Conservation (phyloP, 495 filamentous ascomycete genomes). For the Viridothelium virens region DNA sequence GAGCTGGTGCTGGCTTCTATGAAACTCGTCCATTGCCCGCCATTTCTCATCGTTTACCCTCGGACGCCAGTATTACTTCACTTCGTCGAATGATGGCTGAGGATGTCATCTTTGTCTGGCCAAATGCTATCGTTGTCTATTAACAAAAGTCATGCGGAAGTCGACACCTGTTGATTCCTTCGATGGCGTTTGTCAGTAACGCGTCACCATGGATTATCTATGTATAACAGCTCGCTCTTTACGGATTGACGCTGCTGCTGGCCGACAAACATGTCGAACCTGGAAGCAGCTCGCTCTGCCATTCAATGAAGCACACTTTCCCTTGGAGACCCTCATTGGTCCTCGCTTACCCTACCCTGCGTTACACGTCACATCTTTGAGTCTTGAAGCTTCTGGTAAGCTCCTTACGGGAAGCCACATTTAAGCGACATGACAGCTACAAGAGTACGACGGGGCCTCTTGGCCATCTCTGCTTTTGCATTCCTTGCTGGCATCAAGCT, state of each 20-base stretch:
- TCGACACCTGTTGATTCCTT: neutral
- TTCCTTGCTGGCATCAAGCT: neutral
- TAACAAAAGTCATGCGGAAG: neutral
- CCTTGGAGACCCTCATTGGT: neutral
- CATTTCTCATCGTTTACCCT: too few relatives aligned
- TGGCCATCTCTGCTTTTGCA: neutral
- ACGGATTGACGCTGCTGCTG: neutral
- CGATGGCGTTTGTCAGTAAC: neutral
- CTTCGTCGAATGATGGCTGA: neutral
- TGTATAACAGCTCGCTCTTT: neutral
- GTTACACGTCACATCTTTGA: neutral
- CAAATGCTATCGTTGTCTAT: neutral
- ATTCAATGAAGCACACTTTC: neutral
- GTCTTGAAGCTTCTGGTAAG: neutral
- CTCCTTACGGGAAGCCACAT: neutral
- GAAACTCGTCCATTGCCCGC: too few relatives aligned
- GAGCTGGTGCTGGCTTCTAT: too few relatives aligned
- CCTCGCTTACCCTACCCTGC: neutral
- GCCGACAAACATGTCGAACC: neutral
- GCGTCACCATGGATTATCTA: neutral
- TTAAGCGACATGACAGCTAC: neutral
- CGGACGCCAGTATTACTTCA: neutral
- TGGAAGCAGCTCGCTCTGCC: neutral
- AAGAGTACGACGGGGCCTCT: neutral
- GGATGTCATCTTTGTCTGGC: too few relatives aligned